Conservation (phyloP, 2,329 filamentous ascomycete genomes). For the Fusarium luffae region DNA sequence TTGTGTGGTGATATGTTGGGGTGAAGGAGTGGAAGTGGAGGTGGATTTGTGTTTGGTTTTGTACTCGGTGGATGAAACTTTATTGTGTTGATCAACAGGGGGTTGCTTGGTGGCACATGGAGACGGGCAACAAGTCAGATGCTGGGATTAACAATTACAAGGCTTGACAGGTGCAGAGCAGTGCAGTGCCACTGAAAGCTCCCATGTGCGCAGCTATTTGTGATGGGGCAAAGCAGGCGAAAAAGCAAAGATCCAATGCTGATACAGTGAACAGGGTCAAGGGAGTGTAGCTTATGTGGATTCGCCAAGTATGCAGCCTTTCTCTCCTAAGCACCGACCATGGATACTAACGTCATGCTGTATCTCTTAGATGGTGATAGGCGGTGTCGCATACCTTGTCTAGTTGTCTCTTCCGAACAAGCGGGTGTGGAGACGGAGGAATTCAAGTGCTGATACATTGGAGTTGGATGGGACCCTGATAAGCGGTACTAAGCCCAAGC, state of each 20-base stretch:
- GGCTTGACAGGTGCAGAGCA: neutral
- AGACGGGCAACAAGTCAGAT: slow-evolving; percentile 13
- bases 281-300: neutral
- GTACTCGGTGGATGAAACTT: slow-evolving; percentile 6
- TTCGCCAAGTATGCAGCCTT: slow-evolving; percentile 9
- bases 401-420: slow-evolving; percentile 22
- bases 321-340: slow-evolving; percentile 9
- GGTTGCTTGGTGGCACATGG: slow-evolving; percentile 18
- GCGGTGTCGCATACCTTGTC: slow-evolving; percentile 29
- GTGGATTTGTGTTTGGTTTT: slow-evolving; percentile 31
- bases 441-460: slow-evolving; percentile 3
- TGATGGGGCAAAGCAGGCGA: neutral
- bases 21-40: neutral
- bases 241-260: neutral
- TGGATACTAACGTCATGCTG: neutral
- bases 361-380: slow-evolving; percentile 30
- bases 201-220: neutral
- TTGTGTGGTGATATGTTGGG: neutral
- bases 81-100: slow-evolving; percentile 27
- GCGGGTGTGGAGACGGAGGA: slow-evolving; percentile 26
- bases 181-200: neutral
- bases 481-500: slow-evolving; percentile 13
- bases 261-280: slow-evolving; percentile 1
- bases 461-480: slow-evolving; percentile 13
- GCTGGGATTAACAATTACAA: slow-evolving; percentile 19